Evolutionary conservation across 2,329 filamentous ascomycete genomes (phyloP).

Genomic region (Clonostachys byssicola): DNA sequence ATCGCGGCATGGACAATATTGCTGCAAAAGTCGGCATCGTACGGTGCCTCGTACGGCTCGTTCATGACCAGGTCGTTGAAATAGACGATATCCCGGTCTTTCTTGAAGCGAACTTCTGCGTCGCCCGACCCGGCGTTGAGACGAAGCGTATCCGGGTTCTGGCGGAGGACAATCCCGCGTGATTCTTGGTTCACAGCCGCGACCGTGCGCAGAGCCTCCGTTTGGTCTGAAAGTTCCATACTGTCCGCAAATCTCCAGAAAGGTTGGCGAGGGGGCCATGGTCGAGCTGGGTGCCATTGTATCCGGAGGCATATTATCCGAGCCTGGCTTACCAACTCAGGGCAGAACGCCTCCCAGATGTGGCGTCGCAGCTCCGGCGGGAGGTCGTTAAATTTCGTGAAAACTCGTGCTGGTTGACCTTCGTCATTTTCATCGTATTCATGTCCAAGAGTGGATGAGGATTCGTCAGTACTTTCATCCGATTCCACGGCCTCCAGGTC

Average conservation of each 20-base stretch:
- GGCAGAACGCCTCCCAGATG: constrained; percentile 25
- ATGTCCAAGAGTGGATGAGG: too few species aligned
- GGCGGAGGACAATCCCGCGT: background rate
- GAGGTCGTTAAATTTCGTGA: constrained; percentile 6
- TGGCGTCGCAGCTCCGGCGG: constrained; percentile 24
- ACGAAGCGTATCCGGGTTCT: background rate
- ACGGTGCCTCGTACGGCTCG: too few species aligned
- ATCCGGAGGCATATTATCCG: background rate
- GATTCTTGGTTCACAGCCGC: background rate
- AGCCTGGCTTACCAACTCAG: constrained; percentile 10
- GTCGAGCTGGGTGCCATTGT: too few species aligned
- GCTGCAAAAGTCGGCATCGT: background rate
- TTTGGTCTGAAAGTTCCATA: background rate
- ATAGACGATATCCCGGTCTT: background rate
- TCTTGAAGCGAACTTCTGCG: background rate
- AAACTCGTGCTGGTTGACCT: constrained; percentile 9
- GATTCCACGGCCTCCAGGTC: too few species aligned
- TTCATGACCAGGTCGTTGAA: background rate
- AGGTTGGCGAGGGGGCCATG: background rate
- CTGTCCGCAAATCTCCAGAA: background rate
- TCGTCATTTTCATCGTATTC: too few species aligned
- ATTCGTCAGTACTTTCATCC: too few species aligned
- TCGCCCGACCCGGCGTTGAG: background rate
- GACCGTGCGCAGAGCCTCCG: background rate
- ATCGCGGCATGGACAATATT: background rate